Percentiles rank a stretch among this genome's conserved stretches.
Conservation (phyloP, 176 grass and related monocot genomes). For the Pharus latifolius region DNA sequence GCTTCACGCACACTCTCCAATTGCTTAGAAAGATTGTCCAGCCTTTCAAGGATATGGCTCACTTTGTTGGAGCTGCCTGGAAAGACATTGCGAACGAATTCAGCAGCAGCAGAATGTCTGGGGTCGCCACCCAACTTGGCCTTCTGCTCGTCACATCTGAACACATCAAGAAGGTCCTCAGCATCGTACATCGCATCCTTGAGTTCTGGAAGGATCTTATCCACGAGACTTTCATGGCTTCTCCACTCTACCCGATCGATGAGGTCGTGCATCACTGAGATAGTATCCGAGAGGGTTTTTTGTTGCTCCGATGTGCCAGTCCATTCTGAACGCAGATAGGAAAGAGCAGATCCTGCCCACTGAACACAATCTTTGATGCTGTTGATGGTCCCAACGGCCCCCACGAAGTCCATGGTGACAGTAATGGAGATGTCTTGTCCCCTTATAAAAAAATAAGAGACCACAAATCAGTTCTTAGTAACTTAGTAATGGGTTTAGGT, state of each 20-base stretch:
- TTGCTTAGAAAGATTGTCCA: background rate
- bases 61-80: background rate
- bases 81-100: background rate
- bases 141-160: background rate
- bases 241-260: conserved; percentile 8
- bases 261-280: background rate
- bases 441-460: too few relatives aligned
- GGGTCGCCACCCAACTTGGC: background rate
- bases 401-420: too few relatives aligned
- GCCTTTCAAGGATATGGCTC: background rate
- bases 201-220: too few relatives aligned
- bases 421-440: too few relatives aligned
- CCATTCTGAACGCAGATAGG: background rate
- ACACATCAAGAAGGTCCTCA: background rate
- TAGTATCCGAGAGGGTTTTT: background rate
- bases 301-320: too few relatives aligned
- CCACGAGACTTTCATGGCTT: background rate
- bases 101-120: background rate
- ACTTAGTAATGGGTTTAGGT: too few relatives aligned
- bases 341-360: background rate
- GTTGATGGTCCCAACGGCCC: too few relatives aligned
- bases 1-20: background rate
- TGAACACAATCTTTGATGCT: too few relatives aligned
- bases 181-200: conserved; percentile 1
- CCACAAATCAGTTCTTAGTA: too few relatives aligned